Evolutionary conservation across 371 early-diverging fungal species (phyloP).

Genomic region (Entomophthora muscae): DNA sequence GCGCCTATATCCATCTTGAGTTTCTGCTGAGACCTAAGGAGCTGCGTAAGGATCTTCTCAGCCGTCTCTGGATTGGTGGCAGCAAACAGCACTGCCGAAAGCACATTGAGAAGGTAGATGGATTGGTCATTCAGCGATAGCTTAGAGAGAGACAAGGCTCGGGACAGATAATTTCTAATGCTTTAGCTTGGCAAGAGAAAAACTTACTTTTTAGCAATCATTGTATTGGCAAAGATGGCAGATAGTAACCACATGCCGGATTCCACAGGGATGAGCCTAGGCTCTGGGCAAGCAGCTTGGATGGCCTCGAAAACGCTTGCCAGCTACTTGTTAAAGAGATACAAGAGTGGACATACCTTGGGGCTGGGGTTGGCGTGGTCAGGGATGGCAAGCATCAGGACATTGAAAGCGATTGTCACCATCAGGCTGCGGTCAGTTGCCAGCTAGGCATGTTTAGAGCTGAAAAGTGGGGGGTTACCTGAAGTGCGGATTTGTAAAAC

Average conservation of each 20-base stretch:
- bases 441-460: neutral
- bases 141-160: neutral
- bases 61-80: neutral
- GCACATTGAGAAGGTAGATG: neutral
- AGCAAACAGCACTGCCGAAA: neutral
- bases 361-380: neutral
- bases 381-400: neutral
- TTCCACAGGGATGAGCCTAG: neutral
- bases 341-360: neutral
- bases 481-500: neutral
- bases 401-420: neutral
- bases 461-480: neutral
- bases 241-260: neutral
- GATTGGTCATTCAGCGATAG: neutral
- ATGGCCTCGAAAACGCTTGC: neutral
- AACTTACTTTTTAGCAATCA: neutral
- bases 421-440: neutral
- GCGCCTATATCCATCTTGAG: neutral
- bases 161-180: neutral
- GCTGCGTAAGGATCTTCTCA: neutral
- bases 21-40: neutral
- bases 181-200: neutral
- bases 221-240: neutral
- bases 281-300: neutral
- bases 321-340: neutral